Base-by-base conservation (phyloP, 768 basidiomycete genomes). In the Austroboletus eburneus region DNA sequence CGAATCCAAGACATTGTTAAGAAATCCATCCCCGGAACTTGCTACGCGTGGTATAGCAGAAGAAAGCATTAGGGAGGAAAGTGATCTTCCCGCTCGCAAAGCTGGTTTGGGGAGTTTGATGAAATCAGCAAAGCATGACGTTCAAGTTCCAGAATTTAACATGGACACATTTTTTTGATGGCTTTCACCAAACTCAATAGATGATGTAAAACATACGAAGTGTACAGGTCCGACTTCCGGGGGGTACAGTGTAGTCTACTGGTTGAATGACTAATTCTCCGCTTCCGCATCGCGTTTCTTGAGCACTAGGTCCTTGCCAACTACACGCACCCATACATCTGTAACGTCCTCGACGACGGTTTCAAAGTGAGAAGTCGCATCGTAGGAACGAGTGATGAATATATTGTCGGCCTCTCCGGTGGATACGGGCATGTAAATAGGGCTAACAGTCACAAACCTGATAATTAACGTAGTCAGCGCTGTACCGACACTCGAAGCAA, bases 351-450 rank as follows among this genome's bases (percentile, higher is more conserved):
- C 92, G 21, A 95, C 91, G 39, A 98, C 94, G 22, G 91, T 96
- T 76, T 99, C 96, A 66, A 99, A 98, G 72, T 99, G 96, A 23
- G 91, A 93, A 10, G 96, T 97, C 8, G 96, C 95, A 64, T 99
- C 96, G 70, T 98, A 99, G 14, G 93, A 96, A 45, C 87, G 87
- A 45, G 96, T 99, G 72, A 99, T 84, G 75, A 89, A 99, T 65
- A 99, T 90, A 65, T 91, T 88, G 73, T 99, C 94, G 37, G 73
- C 69, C 51, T 78, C 63, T 47, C 96, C 96, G 34, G 79, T 69
- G 38, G 87, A 76, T 4, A 93, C 92, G 7, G 96, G 93, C 22
- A 85, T 86, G 73, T 93, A 97, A 39, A 96, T 67, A 18, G 93
- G 83, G 14, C 84, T 81, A 55, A 98, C 84, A 33, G 85, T 84